Percentiles rank a stretch among this genome's conserved stretches.
Conservation (phyloP, 2,329 filamentous ascomycete genomes). For the Colletotrichum orbiculare region DNA sequence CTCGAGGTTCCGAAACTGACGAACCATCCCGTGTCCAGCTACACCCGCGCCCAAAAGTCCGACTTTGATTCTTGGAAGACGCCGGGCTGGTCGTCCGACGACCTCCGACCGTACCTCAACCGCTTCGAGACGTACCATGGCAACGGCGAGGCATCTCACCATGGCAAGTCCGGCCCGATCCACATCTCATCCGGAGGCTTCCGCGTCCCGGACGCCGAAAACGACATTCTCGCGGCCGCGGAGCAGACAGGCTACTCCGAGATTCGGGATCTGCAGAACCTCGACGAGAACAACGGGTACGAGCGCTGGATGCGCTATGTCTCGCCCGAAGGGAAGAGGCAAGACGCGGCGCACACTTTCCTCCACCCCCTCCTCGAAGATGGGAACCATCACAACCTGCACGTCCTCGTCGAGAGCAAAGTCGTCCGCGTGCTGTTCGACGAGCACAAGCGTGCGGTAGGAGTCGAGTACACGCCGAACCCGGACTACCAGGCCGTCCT, state of each 20-base stretch:
- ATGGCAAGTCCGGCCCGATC: constrained; percentile 60
- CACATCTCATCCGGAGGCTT: constrained; percentile 60
- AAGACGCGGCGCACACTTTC: constrained; percentile 44
- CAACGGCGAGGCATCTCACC: constrained; percentile 42
- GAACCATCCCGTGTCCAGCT: constrained; percentile 43
- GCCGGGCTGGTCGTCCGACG: constrained; percentile 61
- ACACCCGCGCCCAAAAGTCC: constrained; percentile 55
- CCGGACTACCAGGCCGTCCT: constrained; percentile 39
- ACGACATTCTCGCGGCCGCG: constrained; percentile 59
- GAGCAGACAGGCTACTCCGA: constrained; percentile 57
- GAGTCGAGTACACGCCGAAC: constrained; percentile 67
- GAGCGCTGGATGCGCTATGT: constrained; percentile 43
- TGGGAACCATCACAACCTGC: constrained; percentile 44
- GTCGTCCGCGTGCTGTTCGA: constrained; percentile 54
- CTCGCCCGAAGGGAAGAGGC: constrained; percentile 50
- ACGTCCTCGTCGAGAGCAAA: constrained; percentile 46
- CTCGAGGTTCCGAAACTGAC: background rate
- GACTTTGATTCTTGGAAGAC: constrained; percentile 66
- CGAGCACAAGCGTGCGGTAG: constrained; percentile 63
- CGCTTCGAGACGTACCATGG: constrained; percentile 47
- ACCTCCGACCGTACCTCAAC: constrained; percentile 61
- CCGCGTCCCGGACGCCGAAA: constrained; percentile 47
- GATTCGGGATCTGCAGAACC: constrained; percentile 60
- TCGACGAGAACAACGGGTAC: constrained; percentile 53
- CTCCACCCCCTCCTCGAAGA: constrained; percentile 45